These are phyloP conservation scores for Bimuria novae-zelandiae DNA, from an alignment of 2,329 filamentous ascomycete genomes.

Conservation along the genomic window DNA sequence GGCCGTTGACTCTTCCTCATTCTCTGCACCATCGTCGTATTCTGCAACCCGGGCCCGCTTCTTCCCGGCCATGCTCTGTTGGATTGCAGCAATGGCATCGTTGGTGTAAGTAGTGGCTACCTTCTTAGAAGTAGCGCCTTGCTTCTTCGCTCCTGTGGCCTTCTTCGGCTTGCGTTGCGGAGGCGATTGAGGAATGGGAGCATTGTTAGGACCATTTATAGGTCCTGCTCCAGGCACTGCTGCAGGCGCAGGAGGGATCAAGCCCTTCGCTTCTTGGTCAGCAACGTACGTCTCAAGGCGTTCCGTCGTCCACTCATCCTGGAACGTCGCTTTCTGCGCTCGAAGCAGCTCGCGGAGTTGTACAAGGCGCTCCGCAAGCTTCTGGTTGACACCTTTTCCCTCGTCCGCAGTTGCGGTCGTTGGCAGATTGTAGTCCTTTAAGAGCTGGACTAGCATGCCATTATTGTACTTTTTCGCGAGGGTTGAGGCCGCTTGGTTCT, in stretches of 20 bases:
- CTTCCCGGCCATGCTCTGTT: too few species aligned
- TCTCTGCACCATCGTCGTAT: too few species aligned
- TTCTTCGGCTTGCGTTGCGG: not conserved
- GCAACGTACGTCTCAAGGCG: not conserved
- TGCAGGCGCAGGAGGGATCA: not conserved
- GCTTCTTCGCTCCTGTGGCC: not conserved
- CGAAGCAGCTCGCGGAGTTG: not conserved
- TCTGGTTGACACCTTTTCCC: not conserved
- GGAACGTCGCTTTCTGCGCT: not conserved
- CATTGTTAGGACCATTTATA: not conserved
- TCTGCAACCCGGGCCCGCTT: too few species aligned
- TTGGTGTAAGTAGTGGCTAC: not conserved
- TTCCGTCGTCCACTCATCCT: not conserved
- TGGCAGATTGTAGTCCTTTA: not conserved
- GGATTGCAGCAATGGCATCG: too few species aligned
- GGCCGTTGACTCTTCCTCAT: too few species aligned
- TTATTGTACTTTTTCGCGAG: not conserved
- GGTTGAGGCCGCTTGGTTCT: not conserved
- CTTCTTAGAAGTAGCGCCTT: too few species aligned
- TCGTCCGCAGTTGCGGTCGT: not conserved
- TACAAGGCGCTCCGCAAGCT: not conserved
- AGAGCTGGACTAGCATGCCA: not conserved
- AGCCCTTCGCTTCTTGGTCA: not conserved
- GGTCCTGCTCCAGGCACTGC: not conserved
- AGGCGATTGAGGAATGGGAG: not conserved